Conservation (phyloP, 208 protist genomes). For the Trichomonas vaginalis region DNA sequence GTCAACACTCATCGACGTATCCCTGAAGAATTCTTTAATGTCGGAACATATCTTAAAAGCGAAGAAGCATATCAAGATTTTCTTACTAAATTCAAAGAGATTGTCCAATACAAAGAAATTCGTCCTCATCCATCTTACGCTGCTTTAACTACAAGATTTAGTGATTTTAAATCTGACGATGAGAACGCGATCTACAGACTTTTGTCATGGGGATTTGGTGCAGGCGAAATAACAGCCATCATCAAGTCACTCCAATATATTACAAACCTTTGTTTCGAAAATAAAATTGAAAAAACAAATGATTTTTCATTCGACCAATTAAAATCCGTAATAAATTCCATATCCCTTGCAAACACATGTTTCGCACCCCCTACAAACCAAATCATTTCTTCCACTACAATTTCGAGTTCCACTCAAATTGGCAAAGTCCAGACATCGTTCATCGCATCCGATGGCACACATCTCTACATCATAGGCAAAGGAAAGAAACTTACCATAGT, state of each 20-base stretch:
- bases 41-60: background rate
- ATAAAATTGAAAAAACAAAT: background rate
- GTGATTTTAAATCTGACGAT: background rate
- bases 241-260: background rate
- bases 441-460: background rate
- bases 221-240: background rate
- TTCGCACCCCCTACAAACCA: background rate
- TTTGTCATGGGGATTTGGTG: background rate
- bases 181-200: background rate
- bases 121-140: background rate
- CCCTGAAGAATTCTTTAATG: background rate
- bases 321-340: background rate
- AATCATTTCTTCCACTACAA: background rate
- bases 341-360: background rate
- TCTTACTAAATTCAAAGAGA: background rate
- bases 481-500: background rate
- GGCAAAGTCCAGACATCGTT: background rate
- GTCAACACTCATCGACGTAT: background rate
- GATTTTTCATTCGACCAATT: background rate
- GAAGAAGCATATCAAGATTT: background rate
- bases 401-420: background rate
- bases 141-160: background rate
- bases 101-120: background rate
- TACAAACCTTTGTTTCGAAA: background rate
- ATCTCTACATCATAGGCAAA: background rate